Base-by-base conservation (phyloP, 2,329 filamentous ascomycete species). In the Beauveria pseudobassiana region DNA sequence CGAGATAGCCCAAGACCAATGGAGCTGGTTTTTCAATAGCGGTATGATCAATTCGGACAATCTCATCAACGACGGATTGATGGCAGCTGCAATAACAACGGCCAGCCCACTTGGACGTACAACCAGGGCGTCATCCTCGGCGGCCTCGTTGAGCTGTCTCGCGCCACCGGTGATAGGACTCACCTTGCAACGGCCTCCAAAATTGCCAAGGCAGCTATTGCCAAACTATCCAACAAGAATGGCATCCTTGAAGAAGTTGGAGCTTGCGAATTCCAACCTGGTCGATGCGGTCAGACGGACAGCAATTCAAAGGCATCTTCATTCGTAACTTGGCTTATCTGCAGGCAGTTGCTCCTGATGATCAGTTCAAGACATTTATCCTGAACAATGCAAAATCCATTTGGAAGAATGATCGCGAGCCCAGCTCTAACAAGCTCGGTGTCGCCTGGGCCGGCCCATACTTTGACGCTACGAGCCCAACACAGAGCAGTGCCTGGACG, bases 221-320 rank as follows among this genome's bases (percentile, higher is more conserved):
- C 68, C 12, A 65, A 73, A 26, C 69, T 84, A 5, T 69, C 77
- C 4, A 76, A 80, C 63, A 62, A 71, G 0, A 71, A 78, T 58
- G 77, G 79, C 12, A 75, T 86, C 28, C 72, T 87, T 5, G 64
- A 69, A 16, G 74, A 76, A 67, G 67, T 68, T 9, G 73, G 72
- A 63, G 65, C 70, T 42, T 76, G 74, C 62, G 74, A 76, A 63
- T 67, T 70, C 20, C 62, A 65, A 16, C 56, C 65, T 9, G 71
- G 71, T 46, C 66, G 75, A 65, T 82, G 78, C 59, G 77, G 75
- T 12, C 70, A 68, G 81, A 86, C 63, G 81, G 78, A 1, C 78
- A 82, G 40, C 85, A 89, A 68, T 91, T 91, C 79, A 91, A 91
- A 72, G 88, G 88, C 3, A 77, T 90, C 42, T 89, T 90, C 65